Evolutionary conservation across 2,329 filamentous ascomycete species (phyloP).

Genomic region (Xylariaceae sp.): DNA sequence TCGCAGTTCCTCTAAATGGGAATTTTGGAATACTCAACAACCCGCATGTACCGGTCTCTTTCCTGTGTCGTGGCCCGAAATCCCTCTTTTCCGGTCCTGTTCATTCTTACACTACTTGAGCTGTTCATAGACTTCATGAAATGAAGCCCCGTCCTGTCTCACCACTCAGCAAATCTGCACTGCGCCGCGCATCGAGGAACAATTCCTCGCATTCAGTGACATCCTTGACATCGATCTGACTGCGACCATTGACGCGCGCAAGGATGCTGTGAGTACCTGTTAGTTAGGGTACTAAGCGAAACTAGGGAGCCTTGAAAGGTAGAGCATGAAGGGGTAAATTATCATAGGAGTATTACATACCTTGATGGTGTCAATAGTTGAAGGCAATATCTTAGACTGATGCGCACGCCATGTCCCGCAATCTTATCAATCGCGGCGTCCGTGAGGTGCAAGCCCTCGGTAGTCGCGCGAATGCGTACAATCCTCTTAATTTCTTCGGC

Average conservation of each 20-base stretch:
- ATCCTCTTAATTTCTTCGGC: conserved; percentile 92
- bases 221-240: conserved; percentile 77
- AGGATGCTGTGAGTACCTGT: conserved; percentile 69
- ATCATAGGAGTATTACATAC: conserved; percentile 47
- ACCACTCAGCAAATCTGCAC: conserved; percentile 70
- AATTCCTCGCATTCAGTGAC: conserved; percentile 82
- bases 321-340: conserved; percentile 8
- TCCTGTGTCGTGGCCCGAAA: conserved; percentile 4
- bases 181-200: conserved; percentile 82
- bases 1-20: background rate
- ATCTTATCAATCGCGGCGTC: conserved; percentile 88
- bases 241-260: conserved; percentile 80
- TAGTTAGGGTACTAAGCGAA: conserved; percentile 15
- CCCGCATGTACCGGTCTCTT: background rate
- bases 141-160: conserved; percentile 71
- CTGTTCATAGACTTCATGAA: conserved; percentile 48
- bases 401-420: conserved; percentile 82
- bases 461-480: conserved; percentile 81
- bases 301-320: background rate
- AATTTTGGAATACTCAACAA: background rate
- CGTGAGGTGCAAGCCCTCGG: conserved; percentile 78
- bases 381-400: conserved; percentile 90
- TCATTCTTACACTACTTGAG: conserved; percentile 18
- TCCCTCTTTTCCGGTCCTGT: conserved; percentile 4
- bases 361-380: conserved; percentile 88